Evolutionary conservation across 106 monocot genomes (phyloP).

Genomic region (Phalaenopsis aphrodite): DNA sequence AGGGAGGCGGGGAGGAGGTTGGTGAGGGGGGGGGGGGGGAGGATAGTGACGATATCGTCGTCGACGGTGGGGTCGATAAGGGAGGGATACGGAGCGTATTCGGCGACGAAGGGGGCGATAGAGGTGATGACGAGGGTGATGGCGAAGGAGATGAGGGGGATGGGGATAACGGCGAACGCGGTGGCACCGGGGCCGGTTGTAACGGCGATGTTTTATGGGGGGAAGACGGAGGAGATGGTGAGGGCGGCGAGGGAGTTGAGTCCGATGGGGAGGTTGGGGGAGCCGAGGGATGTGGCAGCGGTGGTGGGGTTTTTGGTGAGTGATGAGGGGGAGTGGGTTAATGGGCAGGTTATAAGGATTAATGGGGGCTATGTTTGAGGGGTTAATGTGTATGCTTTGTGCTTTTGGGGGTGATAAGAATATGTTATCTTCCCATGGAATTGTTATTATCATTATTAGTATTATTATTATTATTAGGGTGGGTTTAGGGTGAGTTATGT

Average conservation of each 20-base stretch:
- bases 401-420: too few species aligned
- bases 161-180: constrained; percentile 13
- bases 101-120: constrained; percentile 15
- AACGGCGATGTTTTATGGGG: constrained; percentile 18
- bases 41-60: constrained; percentile 21
- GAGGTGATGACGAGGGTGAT: constrained; percentile 18
- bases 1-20: constrained; percentile 16
- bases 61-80: constrained; percentile 19
- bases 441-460: too few species aligned
- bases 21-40: constrained; percentile 13
- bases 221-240: constrained; percentile 24
- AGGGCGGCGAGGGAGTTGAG: neutral
- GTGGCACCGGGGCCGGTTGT: constrained; percentile 24
- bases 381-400: too few species aligned
- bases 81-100: constrained; percentile 13
- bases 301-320: constrained; percentile 15
- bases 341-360: constrained; percentile 21
- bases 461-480: too few species aligned
- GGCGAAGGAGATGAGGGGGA: constrained; percentile 28
- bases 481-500: too few species aligned
- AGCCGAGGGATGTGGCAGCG: constrained; percentile 23
- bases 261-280: constrained; percentile 21
- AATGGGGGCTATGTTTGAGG: constrained; percentile 19
- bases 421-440: too few species aligned
- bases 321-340: constrained; percentile 22